These are phyloP conservation scores for Helotiales sp. DNA, from an alignment of 2,329 filamentous ascomycete genomes.

Conservation along the genomic window DNA sequence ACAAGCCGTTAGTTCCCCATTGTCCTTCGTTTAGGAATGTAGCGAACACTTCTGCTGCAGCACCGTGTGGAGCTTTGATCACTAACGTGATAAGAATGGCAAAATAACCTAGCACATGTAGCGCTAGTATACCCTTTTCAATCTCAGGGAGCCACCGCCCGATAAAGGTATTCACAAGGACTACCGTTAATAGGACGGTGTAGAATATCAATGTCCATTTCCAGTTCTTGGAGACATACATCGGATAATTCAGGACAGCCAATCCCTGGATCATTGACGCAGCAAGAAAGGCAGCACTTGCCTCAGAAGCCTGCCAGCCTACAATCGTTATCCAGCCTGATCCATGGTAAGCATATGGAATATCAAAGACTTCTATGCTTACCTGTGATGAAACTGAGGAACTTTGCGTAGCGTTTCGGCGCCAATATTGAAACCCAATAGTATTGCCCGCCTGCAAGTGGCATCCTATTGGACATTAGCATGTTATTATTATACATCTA, in stretches of 20 bases:
- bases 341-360: too few relatives aligned
- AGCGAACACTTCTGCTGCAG: slow-evolving; percentile 30
- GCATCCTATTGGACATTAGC: not conserved
- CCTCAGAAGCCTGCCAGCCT: not conserved
- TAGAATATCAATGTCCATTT: not conserved
- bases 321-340: not conserved
- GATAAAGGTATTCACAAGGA: slow-evolving; percentile 33
- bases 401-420: not conserved
- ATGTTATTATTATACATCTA: too few relatives aligned
- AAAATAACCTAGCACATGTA: slow-evolving; percentile 48
- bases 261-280: not conserved
- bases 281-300: not conserved
- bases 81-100: slow-evolving; percentile 43
- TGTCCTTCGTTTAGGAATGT: slow-evolving; percentile 34
- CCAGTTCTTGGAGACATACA: not conserved
- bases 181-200: not conserved
- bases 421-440: not conserved
- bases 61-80: slow-evolving; percentile 24
- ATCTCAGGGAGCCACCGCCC: slow-evolving; percentile 41
- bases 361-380: too few relatives aligned
- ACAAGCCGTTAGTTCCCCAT: slow-evolving; percentile 36
- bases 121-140: slow-evolving; percentile 42
- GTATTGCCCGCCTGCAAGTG: not conserved
- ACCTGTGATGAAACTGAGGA: not conserved
- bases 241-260: not conserved